Evolutionary conservation across 495 filamentous ascomycete species (phyloP).

Genomic region (Penicillium verhagenii): DNA sequence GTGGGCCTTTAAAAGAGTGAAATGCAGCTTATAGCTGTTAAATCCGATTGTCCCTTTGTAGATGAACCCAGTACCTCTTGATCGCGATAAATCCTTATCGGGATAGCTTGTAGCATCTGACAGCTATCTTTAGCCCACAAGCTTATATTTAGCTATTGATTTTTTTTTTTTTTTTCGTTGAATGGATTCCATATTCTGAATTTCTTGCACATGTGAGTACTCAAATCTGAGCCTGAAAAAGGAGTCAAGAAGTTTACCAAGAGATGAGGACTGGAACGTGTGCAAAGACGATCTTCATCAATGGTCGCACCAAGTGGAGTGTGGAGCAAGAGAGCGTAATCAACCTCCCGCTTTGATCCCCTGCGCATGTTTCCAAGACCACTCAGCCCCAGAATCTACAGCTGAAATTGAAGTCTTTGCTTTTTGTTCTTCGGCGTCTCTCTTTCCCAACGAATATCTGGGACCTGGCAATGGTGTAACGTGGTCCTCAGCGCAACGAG

Average conservation of each 20-base stretch:
- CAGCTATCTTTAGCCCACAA: too few relatives aligned
- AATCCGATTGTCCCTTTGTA: background rate
- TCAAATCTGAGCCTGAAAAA: background rate
- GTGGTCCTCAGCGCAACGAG: slow-evolving; percentile 26
- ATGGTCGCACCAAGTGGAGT: slow-evolving; percentile 30
- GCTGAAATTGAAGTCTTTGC: slow-evolving; percentile 4
- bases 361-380: slow-evolving; percentile 10
- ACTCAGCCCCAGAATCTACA: slow-evolving; percentile 2
- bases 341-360: slow-evolving; percentile 19
- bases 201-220: too few relatives aligned
- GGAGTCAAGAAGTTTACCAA: background rate
- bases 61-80: background rate
- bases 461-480: slow-evolving; percentile 42
- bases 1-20: background rate
- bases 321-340: slow-evolving; percentile 30
- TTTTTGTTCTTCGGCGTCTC: background rate
- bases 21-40: background rate
- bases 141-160: too few relatives aligned
- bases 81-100: background rate
- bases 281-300: background rate
- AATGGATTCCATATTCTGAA: background rate
- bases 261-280: background rate
- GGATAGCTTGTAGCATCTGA: background rate
- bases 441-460: background rate
- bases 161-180: too few relatives aligned